phyloP scores from a whole-genome alignment of 805 yeast genomes.

The Candida railenensis region DNA sequence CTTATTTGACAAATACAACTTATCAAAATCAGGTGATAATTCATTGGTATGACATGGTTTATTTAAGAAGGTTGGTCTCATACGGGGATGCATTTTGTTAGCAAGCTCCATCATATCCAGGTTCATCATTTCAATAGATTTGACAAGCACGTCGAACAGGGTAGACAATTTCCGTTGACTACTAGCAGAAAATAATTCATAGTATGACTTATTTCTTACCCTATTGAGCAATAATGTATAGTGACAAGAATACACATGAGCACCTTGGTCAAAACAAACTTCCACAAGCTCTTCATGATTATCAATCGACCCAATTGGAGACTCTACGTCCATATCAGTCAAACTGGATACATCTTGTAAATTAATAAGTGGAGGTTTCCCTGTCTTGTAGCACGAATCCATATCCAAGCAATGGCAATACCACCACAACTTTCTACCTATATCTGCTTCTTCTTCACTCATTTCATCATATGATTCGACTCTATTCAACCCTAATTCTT shows the following conservation, averaged over 20 bases:
- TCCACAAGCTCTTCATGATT: background rate
- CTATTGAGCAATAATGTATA: constrained; percentile 16
- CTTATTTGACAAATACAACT: background rate
- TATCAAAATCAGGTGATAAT: background rate
- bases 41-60: constrained; percentile 4
- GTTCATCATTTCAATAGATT: constrained; percentile 16
- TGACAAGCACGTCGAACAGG: constrained; percentile 4
- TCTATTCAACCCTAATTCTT: constrained; percentile 29
- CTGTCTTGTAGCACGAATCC: constrained; percentile 28
- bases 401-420: constrained; percentile 28
- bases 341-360: constrained; percentile 18
- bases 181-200: constrained; percentile 20
- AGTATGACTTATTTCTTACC: constrained; percentile 22
- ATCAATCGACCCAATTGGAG: constrained; percentile 11
- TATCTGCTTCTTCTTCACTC: constrained; percentile 12
- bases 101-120: constrained; percentile 18
- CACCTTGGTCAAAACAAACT: background rate
- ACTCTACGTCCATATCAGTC: constrained; percentile 13
- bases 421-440: constrained; percentile 26
- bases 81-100: constrained; percentile 14
- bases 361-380: constrained; percentile 26
- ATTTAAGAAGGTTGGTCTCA: constrained; percentile 19
- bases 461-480: constrained; percentile 13
- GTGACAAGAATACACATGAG: constrained; percentile 14
- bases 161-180: constrained; percentile 10